These are phyloP conservation scores for Nitzschia palea DNA, from an alignment of 108 stramenopile genomes.

Conservation along the genomic window DNA sequence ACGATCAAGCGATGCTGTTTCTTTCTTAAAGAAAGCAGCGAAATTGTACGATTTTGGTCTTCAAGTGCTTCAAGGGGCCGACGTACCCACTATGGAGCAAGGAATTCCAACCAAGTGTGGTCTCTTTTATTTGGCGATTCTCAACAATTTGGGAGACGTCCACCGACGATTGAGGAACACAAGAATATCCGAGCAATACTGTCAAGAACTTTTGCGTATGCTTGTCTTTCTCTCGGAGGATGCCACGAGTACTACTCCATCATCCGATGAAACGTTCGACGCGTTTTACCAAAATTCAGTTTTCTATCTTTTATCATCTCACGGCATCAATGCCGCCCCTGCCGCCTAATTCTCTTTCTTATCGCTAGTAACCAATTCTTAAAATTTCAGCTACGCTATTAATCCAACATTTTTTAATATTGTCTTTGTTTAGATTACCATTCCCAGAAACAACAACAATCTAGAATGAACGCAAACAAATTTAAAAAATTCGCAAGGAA, in stretches of 20 bases:
- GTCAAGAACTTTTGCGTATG: background rate
- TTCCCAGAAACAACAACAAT: no score
- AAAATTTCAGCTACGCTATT: background rate
- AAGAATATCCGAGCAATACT: background rate
- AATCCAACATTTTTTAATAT: no score
- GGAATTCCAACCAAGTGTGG: background rate
- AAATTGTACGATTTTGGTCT: constrained; percentile 7
- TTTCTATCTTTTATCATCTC: background rate
- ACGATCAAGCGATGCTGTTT: background rate
- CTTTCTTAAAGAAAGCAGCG: background rate
- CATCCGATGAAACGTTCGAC: background rate
- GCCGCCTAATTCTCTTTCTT: background rate
- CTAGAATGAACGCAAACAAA: no score
- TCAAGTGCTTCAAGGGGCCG: background rate
- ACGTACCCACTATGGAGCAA: background rate
- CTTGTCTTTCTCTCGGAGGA: background rate
- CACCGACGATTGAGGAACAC: constrained; percentile 1
- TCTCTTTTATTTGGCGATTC: background rate
- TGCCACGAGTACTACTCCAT: background rate
- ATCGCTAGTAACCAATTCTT: background rate
- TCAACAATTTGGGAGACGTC: constrained; percentile 4
- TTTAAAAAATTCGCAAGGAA: no score
- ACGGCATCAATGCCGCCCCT: background rate
- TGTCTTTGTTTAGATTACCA: no score
- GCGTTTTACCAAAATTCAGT: constrained; percentile 3